Percentiles rank a stretch among this genome's conserved stretches.
Evolutionary conservation across 2,329 filamentous ascomycete genomes (phyloP).

Genomic region (Penicillium crustosum): DNA sequence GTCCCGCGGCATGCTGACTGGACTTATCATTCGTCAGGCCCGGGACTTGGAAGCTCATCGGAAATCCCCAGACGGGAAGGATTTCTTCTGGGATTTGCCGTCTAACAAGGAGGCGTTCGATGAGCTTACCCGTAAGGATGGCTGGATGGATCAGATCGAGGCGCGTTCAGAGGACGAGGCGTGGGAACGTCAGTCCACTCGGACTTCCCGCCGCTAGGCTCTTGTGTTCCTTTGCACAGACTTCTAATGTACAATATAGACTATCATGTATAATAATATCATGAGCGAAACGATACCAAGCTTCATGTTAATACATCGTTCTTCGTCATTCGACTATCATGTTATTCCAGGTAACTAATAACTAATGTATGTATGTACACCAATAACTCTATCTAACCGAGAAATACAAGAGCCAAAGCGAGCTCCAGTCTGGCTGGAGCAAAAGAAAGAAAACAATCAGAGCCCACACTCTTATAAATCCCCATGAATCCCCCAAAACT

Average conservation of each 20-base stretch:
- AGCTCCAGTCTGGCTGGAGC: not conserved
- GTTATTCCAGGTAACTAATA: not conserved
- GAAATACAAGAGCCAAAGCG: too few relatives aligned
- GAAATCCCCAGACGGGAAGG: slow-evolving; percentile 1
- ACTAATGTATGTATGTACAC: slow-evolving; percentile 7
- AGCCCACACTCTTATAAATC: not conserved
- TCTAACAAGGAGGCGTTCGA: slow-evolving; percentile 31
- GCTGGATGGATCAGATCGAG: slow-evolving; percentile 29
- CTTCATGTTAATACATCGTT: not conserved
- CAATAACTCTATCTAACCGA: not conserved
- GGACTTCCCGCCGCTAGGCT: not conserved
- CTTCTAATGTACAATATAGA: not conserved
- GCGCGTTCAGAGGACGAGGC: not conserved
- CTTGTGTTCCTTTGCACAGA: not conserved
- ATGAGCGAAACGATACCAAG: not conserved
- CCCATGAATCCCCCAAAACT: slow-evolving; percentile 67
- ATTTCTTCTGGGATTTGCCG: slow-evolving; percentile 36
- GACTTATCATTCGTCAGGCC: slow-evolving; percentile 30
- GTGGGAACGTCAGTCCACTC: not conserved
- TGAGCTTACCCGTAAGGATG: slow-evolving; percentile 27
- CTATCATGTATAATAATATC: not conserved
- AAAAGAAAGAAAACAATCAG: not conserved
- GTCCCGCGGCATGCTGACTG: slow-evolving; percentile 34
- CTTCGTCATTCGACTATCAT: not conserved
- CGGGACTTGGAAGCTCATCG: slow-evolving; percentile 20